A percentile compares a stretch with the other conserved stretches of the same genome.
These are phyloP conservation scores for Aspergillus spinulosporus DNA, from an alignment of 2,329 filamentous ascomycete species.

Conservation along the genomic window DNA sequence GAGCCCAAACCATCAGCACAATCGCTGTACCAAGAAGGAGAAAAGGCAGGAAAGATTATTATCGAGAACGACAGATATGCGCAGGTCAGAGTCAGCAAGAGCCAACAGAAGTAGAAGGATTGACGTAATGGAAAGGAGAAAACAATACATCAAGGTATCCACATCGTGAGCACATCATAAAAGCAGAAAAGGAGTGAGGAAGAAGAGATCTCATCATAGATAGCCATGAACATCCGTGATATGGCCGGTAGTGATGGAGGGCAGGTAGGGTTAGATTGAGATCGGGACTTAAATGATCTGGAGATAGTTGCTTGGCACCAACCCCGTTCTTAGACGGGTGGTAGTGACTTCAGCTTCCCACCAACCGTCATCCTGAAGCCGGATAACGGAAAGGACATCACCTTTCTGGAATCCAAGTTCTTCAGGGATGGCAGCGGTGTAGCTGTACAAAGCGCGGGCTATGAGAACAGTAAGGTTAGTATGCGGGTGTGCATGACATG, in stretches of 20 bases:
- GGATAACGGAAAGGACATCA: constrained; percentile 82
- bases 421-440: constrained; percentile 90
- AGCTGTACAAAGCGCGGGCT: constrained; percentile 94
- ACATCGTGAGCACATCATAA: constrained; percentile 24
- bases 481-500: neutral
- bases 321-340: constrained; percentile 49
- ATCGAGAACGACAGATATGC: constrained; percentile 10
- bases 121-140: neutral
- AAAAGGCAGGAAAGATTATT: neutral
- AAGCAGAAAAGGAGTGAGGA: constrained; percentile 4
- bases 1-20: neutral
- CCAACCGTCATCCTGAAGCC: constrained; percentile 97
- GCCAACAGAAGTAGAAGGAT: neutral
- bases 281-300: constrained; percentile 53
- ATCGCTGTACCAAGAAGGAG: neutral
- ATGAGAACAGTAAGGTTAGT: constrained; percentile 23
- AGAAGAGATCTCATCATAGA: constrained; percentile 15
- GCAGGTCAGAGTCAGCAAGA: neutral
- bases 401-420: constrained; percentile 91
- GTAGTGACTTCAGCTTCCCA: constrained; percentile 93
- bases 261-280: neutral
- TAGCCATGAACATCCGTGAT: constrained; percentile 27
- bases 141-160: constrained; percentile 19
- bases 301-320: constrained; percentile 68
- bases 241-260: neutral